Evolutionary conservation across 2,329 filamentous ascomycete genomes (phyloP), one percentile per base, ranked within the genome.

Genomic region (Ophiosphaerella herpotricha): DNA sequence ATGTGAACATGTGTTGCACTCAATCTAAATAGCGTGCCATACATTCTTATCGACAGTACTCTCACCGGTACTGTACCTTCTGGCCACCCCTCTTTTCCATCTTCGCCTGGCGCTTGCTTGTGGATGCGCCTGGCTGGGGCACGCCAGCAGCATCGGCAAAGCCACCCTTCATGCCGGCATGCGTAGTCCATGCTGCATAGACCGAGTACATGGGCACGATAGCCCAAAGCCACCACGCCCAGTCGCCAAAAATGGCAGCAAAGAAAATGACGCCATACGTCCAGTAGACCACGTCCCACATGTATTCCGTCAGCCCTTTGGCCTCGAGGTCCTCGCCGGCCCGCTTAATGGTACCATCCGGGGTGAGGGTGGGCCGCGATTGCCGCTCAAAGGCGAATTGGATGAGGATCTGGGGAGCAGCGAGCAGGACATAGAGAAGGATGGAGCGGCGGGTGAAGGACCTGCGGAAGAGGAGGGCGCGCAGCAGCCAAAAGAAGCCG

Each of bases 261-360:
- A 88, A 73, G 7, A 87, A 75, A 35, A 90, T 78, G 46, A 86
- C 89, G 9, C 84, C 86, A 87, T 92, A 97, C 0, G 91, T 97
- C 77, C 96, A 91, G 84, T 96, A 97, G 45, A 96, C 79, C 42
- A 96, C 84, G 76, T 99, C 94, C 82, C 96, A 99, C 88, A 97
- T 90, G 79, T 95, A 97, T 76, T 97, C 94, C 9, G 93, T 97
- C 78, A 99, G 77, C 4, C 94, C 94, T 31, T 87, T 83, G 8
- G 91, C 90, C 45, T 89, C 85, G 43, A 99, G 83, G 72, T 99
- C 94, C 71, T 97, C 92, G 37, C 94, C 93, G 0, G 90, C 80
- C 29, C 82, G 85, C 70, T 84, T 86, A 54, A 97, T 79, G n/a
- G 86, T 80, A 50, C 73, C 74, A 45, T 65, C 59, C 18, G 85